Conservation (phyloP, 345 rosid genomes). For the Erodium maritimum region DNA sequence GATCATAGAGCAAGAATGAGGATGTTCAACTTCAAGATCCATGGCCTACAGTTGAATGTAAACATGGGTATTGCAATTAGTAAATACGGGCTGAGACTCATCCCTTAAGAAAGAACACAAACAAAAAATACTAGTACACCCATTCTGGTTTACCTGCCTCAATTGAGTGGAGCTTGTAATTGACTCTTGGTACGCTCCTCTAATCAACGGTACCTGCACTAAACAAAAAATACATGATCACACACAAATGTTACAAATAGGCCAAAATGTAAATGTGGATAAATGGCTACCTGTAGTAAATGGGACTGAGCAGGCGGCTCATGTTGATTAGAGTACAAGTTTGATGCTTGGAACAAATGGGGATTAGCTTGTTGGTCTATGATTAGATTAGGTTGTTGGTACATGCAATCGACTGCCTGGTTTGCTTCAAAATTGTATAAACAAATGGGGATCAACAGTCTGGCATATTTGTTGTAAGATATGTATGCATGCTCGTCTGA, state of each 20-base stretch:
- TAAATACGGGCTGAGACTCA: not conserved
- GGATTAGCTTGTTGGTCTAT: constrained; percentile 14
- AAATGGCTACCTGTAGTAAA: constrained; percentile 15
- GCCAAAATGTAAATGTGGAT: not conserved
- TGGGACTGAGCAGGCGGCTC: constrained; percentile 14
- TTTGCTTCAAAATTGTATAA: constrained; percentile 16
- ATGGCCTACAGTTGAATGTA: constrained; percentile 13
- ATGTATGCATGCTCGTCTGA: constrained; percentile 19
- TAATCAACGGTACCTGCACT: constrained; percentile 15
- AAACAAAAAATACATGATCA: not conserved
- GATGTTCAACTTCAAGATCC: constrained; percentile 19
- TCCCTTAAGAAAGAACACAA: not conserved
- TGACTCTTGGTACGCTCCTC: constrained; percentile 6
- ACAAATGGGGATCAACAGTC: constrained; percentile 12
- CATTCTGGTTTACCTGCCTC: constrained; percentile 13
- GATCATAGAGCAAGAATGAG: constrained; percentile 18
- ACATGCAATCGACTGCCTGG: constrained; percentile 17
- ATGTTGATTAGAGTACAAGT: constrained; percentile 16
- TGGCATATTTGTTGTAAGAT: constrained; percentile 18
- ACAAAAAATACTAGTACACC: not conserved
- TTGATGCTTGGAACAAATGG: constrained; percentile 16
- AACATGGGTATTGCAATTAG: constrained; percentile 3
- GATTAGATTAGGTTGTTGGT: constrained; percentile 16
- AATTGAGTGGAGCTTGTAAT: constrained; percentile 5
- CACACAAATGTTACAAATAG: not conserved